Conservation (phyloP, 495 filamentous ascomycete genomes). For the Cercophora newfieldiana region DNA sequence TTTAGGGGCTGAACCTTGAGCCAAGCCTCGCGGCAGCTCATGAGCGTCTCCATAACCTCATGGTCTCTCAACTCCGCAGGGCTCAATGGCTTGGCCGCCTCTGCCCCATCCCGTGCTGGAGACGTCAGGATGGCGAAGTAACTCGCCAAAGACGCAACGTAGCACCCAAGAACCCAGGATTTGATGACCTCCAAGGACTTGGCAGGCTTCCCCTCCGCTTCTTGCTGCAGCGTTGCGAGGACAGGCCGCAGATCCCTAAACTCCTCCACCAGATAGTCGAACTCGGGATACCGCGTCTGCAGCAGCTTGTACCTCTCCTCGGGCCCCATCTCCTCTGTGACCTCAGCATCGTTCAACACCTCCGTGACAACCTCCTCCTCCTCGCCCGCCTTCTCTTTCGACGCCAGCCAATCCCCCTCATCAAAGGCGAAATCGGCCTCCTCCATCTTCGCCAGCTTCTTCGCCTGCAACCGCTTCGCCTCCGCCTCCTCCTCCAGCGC, state of each 20-base stretch:
- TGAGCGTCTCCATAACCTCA: slow-evolving; percentile 79
- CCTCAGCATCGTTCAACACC: slow-evolving; percentile 74
- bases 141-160: slow-evolving; percentile 82
- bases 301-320: slow-evolving; percentile 77
- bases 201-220: slow-evolving; percentile 55
- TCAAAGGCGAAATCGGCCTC: slow-evolving; percentile 93
- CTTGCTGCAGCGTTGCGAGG: slow-evolving; percentile 54
- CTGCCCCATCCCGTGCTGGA: slow-evolving; percentile 56
- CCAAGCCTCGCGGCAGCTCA: slow-evolving; percentile 82
- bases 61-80: slow-evolving; percentile 80
- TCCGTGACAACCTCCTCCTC: slow-evolving; percentile 69
- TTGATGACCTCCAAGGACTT: slow-evolving; percentile 64
- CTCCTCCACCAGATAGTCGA: slow-evolving; percentile 79
- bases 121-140: slow-evolving; percentile 92
- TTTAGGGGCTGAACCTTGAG: slow-evolving; percentile 65
- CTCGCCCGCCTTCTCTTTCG: slow-evolving; percentile 44
- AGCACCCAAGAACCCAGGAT: slow-evolving; percentile 72
- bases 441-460: slow-evolving; percentile 79
- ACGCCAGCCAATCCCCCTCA: slow-evolving; percentile 74
- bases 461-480: slow-evolving; percentile 81
- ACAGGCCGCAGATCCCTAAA: slow-evolving; percentile 69
- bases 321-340: slow-evolving; percentile 74
- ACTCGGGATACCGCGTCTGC: slow-evolving; percentile 83
- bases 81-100: slow-evolving; percentile 54
- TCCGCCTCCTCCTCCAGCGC: slow-evolving; percentile 91